Base-by-base conservation (phyloP, 2,329 filamentous ascomycete genomes). In the Apiospora aurea region DNA sequence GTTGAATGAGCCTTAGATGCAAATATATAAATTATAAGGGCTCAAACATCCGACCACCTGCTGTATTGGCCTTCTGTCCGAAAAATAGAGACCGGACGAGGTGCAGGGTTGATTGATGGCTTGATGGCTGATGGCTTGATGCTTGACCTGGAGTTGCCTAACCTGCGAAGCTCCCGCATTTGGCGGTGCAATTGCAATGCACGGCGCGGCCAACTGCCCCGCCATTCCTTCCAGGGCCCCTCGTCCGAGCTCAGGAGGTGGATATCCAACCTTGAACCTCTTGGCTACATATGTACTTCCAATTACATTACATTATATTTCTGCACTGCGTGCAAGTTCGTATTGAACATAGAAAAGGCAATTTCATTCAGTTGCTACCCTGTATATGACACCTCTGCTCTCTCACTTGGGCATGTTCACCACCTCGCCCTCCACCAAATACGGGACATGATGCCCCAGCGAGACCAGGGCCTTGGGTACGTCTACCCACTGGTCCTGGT, bases 401-500 rank as follows among this genome's bases (percentile, higher is more conserved):
- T 13, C 51, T 72, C 24, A 74, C 47, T 75, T 73, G n/a, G 43
- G 34, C 38, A 77, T 64, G 71, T 77, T 79, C 38, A 80, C 73
- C 38, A 75, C 69, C 75, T 78, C 75, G 41, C 77, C 78, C 69
- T 75, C 73, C 67, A 77, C 69, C 24, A 80, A 71, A 64, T 78
- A 80, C 4, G 78, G 74, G 1, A 75, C 78, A 47, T 66, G 64
- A 69, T 78, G 74, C 41, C 78, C 76, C 7, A 79, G 69, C 4
- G 78, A 77, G 24, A 78, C 57, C 71, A 79, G 74, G 4, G 77
- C 76, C 72, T 72, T 79, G 1, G 74, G 72, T 8, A 73, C 75
- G 70, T 79, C 77, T 71, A 79, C 75, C 77, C 78, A 79, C 24
- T 80, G 73, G n/a, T 79, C 77, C 72, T 80, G 74, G 68, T 79